Percentiles rank a stretch among this genome's conserved stretches.
These are phyloP conservation scores for Setaria italica DNA, from an alignment of 202 grass and related monocot genomes.

Conservation along the genomic window DNA sequence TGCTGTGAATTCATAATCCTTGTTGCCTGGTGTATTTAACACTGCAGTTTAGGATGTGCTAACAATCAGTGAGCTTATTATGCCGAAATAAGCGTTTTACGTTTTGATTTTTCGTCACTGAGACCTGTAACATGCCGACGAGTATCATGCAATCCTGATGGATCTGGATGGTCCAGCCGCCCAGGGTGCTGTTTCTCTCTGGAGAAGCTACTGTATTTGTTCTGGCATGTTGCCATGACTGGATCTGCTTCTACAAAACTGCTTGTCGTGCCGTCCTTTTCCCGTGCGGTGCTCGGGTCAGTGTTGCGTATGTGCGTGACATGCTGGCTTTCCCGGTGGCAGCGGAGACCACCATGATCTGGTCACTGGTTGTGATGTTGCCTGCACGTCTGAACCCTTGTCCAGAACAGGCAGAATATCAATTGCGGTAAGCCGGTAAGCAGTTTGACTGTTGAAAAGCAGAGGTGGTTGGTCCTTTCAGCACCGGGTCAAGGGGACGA, in stretches of 20 bases:
- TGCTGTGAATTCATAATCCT: constrained; percentile 49
- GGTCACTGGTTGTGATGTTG: constrained; percentile 16
- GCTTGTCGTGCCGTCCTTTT: not conserved
- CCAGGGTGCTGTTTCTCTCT: not conserved
- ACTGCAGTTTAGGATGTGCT: constrained; percentile 44
- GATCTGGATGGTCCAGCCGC: not conserved
- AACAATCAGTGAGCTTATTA: constrained; percentile 35
- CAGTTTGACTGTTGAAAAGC: constrained; percentile 3
- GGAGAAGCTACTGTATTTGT: not conserved
- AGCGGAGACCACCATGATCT: not conserved
- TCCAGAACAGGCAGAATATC: not conserved
- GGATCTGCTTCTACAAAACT: not conserved
- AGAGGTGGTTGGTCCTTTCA: constrained; percentile 5
- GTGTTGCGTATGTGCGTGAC: constrained; percentile 3
- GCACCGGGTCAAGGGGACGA: constrained; percentile 30
- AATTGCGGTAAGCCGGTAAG: not conserved
- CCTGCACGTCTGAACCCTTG: constrained; percentile 45
- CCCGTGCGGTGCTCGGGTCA: not conserved
- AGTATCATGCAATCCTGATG: not conserved
- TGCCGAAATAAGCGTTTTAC: constrained; percentile 43
- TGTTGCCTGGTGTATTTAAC: constrained; percentile 46
- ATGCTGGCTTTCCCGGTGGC: constrained; percentile 25
- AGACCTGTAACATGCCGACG: not conserved
- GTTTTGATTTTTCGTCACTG: constrained; percentile 13
- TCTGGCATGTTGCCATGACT: not conserved